Conservation (phyloP, 2,329 filamentous ascomycete species). For the Dissoconium aciculare region DNA sequence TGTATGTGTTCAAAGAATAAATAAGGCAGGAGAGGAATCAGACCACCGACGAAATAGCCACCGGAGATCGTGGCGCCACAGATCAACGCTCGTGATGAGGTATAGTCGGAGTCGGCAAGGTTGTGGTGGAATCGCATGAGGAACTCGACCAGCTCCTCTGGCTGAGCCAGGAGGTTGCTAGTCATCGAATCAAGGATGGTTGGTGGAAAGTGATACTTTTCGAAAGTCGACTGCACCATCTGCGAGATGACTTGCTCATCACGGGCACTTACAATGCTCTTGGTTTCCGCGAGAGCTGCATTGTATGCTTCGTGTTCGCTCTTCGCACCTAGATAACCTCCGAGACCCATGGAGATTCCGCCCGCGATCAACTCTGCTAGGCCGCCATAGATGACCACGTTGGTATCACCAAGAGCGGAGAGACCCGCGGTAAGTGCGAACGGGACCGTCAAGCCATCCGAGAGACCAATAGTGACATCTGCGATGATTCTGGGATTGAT, state of each 20-base stretch:
- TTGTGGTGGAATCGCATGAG: conserved; percentile 35
- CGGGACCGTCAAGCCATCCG: conserved; percentile 30
- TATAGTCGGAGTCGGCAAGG: conserved; percentile 30
- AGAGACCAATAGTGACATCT: conserved; percentile 29
- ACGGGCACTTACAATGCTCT: conserved; percentile 26
- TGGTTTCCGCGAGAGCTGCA: conserved; percentile 31
- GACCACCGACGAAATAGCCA: conserved; percentile 55
- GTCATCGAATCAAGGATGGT: conserved; percentile 15
- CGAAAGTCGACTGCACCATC: conserved; percentile 30
- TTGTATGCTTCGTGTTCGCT: conserved; percentile 37
- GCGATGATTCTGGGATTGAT: conserved; percentile 30
- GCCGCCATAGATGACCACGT: conserved; percentile 28
- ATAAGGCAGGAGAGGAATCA: conserved; percentile 58
- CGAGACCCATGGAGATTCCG: conserved; percentile 30
- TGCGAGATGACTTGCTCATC: conserved; percentile 25
- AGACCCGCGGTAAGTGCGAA: conserved; percentile 31
- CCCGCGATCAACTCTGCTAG: conserved; percentile 29
- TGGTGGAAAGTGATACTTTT: conserved; percentile 27
- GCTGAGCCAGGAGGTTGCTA: conserved; percentile 8
- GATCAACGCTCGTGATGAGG: conserved; percentile 28
- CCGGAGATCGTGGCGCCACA: conserved; percentile 52
- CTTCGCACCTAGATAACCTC: conserved; percentile 33
- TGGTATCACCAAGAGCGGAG: conserved; percentile 26
- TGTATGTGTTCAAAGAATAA: conserved; percentile 37
- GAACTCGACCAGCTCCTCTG: conserved; percentile 30